Evolutionary conservation across 2,329 filamentous ascomycete genomes (phyloP).

Genomic region (Diplocarpon rosae): DNA sequence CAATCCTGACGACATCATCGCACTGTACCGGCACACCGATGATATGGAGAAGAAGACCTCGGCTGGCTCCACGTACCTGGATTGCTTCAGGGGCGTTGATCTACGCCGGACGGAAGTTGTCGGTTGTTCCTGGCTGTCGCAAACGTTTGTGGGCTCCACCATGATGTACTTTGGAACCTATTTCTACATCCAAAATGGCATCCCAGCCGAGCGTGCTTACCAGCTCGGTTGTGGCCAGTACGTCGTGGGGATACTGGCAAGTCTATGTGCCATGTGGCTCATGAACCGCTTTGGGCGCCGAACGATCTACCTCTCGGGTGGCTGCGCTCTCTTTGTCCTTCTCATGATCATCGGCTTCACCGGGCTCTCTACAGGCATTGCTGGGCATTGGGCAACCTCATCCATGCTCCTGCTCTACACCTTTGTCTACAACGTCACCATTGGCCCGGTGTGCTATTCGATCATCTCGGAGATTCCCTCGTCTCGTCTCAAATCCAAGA

Average conservation of each 20-base stretch:
- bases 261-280: slow-evolving; percentile 38
- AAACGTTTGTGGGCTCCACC: slow-evolving; percentile 51
- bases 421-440: slow-evolving; percentile 32
- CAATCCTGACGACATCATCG: slow-evolving; percentile 25
- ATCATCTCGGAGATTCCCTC: slow-evolving; percentile 33
- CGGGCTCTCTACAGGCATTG: slow-evolving; percentile 30
- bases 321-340: slow-evolving; percentile 29
- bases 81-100: slow-evolving; percentile 39
- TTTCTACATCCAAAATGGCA: slow-evolving; percentile 44
- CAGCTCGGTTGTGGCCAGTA: slow-evolving; percentile 39
- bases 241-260: slow-evolving; percentile 38
- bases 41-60: slow-evolving; percentile 37
- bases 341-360: slow-evolving; percentile 38
- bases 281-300: slow-evolving; percentile 38
- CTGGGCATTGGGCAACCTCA: slow-evolving; percentile 31
- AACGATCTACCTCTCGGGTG: slow-evolving; percentile 38
- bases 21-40: slow-evolving; percentile 45
- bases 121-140: slow-evolving; percentile 48
- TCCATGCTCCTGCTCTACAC: slow-evolving; percentile 31
- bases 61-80: slow-evolving; percentile 35
- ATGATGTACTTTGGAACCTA: slow-evolving; percentile 54
- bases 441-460: slow-evolving; percentile 33
- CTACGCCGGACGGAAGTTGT: slow-evolving; percentile 42
- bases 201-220: slow-evolving; percentile 38
- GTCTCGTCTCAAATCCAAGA: slow-evolving; percentile 22